Evolutionary conservation across 148 eudicot species (phyloP), one percentile per base, ranked within the genome.

Genomic region (Selenicereus undatus): DNA sequence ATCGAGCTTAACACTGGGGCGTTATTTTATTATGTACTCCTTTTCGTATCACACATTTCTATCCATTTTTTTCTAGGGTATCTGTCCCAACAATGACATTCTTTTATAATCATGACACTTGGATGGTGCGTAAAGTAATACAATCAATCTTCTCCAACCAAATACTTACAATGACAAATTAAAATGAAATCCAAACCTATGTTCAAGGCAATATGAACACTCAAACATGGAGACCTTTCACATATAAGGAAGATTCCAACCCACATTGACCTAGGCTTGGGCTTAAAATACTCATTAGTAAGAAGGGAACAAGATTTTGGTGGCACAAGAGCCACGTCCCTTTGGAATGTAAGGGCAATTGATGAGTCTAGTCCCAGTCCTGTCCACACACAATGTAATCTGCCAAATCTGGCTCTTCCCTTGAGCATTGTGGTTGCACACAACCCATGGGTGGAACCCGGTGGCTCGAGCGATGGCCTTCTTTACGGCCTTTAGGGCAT

Each of bases 251-350:
- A 62, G 68, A 62, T 62, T 4, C 68, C 68, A 48, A 21, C 8
- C 73, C 56, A 71, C 76, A 71, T 71, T 27, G n/a, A 20, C 58
- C 51, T 20, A 32, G 22, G 51, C 42, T 52, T 39, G 68, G 17
- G 5, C 27, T 8, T 22, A 64, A n/a, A 6, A 22, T 4, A 22
- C 0, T 48, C 11, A 24, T 73, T 83, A 88, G 62, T 81, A 84
- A 4, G 86, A 72, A 56, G 92, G 91, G 73, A 91, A 90, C 51
- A 76, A 71, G 62, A 88, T 35, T 9, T 35, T 79, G 39, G 86
- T 71, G 9, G 32, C 76, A 74, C 90, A 88, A 10, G 51, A 72
- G 35, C 82, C 84, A 16, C 79, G 85, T 9, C 83, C 86, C 74
- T 65, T 73, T 0, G 85, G 88, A 70, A 80, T 18, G 16, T 78